Base-by-base conservation (phyloP, 2,329 filamentous ascomycete species). In the Pseudogymnoascus sp. region DNA sequence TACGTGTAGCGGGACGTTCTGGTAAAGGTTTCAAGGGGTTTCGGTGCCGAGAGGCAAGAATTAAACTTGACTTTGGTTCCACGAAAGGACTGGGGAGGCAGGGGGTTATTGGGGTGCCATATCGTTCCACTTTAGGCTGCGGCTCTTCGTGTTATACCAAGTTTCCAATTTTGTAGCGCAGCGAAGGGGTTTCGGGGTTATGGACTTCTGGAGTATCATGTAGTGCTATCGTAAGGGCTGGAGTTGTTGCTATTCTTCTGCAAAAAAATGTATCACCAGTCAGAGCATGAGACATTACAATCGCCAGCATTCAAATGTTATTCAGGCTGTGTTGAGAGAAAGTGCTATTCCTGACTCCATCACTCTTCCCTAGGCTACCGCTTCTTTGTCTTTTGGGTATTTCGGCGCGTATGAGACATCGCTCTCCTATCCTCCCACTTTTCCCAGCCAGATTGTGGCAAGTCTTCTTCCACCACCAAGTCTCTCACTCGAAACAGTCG, bases 391-490 rank as follows among this genome's bases (percentile, higher is more conserved):
- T 56, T 56, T 36, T 56, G 50, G 50, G 50, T 7, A 14, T 12
- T 56, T 18, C 46, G 46, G 46, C 46, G 46, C 18, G 50, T 18
- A 34, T 34, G 50, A 21, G 50, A 56, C 28, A 56, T 12, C 5
- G 8, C 10, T 5, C 69, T 72, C 25, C 75, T 75, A 40, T 70
- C 70, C 68, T 93, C 88, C 91, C 93, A 97, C 73, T 90, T 88
- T 76, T 93, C 90, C 93, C 93, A 99, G 1, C 95, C 95, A 44
- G 92, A 89, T 78, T 96, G 91, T 36, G 88, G 88, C 69, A 96
- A 77, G 75, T 97, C 93, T 76, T 97, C 93, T 73, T 89, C 88
- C 5, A 96, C 81, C 11, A 96, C 86, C 66, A 99, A 77, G 75
- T 99, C 95, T 65, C 95, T 82, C 59, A 96, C 78, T 64, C 93